Conservation (phyloP, 2,329 filamentous ascomycete species). For the Corynespora cassiicola region DNA sequence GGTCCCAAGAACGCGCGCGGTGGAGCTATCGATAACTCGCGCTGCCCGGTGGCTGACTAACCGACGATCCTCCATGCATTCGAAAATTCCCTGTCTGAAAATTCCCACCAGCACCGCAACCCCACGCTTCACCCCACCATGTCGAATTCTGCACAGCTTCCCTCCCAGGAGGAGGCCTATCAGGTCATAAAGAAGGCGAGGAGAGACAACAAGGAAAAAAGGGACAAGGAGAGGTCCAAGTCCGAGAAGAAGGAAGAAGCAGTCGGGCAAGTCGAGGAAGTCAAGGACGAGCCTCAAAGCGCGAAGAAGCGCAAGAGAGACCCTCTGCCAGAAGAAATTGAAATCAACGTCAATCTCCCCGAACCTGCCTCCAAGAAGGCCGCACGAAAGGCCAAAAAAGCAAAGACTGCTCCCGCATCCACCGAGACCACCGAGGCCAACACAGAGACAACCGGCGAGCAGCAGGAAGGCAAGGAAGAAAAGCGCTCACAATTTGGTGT, state of each 20-base stretch:
- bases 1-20: too few species aligned
- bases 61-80: too few species aligned
- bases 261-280: constrained; percentile 16
- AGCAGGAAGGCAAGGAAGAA: constrained; percentile 42
- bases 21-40: too few species aligned
- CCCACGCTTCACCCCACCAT: too few species aligned
- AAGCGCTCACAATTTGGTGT: constrained; percentile 81
- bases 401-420: constrained; percentile 57
- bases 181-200: constrained; percentile 25
- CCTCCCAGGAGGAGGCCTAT: constrained; percentile 12
- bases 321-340: constrained; percentile 70
- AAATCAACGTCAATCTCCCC: constrained; percentile 87
- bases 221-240: constrained; percentile 18
- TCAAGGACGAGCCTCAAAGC: constrained; percentile 22
- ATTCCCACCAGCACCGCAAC: too few species aligned
- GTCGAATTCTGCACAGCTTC: constrained; percentile 2
- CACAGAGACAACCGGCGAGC: constrained; percentile 39
- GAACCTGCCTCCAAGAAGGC: constrained; percentile 96
- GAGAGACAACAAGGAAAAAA: constrained; percentile 34
- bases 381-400: constrained; percentile 87
- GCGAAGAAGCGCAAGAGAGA: constrained; percentile 62
- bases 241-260: constrained; percentile 4
- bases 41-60: too few species aligned
- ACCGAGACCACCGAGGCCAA: constrained; percentile 14
- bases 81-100: too few species aligned